phyloP scores from a whole-genome alignment of 2,329 filamentous ascomycete species.

The Botryotinia narcissicola region DNA sequence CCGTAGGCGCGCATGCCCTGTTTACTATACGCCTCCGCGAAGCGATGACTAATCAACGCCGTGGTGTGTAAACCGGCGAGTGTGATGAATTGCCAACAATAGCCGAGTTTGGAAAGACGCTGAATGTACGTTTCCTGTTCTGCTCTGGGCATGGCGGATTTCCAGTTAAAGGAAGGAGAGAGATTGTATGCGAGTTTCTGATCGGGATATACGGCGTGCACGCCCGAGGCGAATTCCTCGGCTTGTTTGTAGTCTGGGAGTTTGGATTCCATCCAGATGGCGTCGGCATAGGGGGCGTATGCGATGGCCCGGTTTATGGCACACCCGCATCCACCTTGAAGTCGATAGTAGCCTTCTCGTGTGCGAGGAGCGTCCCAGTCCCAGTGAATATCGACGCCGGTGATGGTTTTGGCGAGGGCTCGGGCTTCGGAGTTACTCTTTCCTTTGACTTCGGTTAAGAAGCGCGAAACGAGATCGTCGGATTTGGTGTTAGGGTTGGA shows the following conservation, averaged over 20 bases:
- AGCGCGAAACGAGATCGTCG: slow-evolving; percentile 59
- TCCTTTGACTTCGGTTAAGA: slow-evolving; percentile 66
- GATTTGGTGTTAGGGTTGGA: slow-evolving; percentile 58
- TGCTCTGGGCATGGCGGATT: slow-evolving; percentile 83
- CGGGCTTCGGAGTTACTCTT: slow-evolving; percentile 84
- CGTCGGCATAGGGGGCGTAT: slow-evolving; percentile 89
- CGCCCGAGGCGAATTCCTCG: slow-evolving; percentile 86
- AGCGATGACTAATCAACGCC: slow-evolving; percentile 85
- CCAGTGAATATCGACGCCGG: slow-evolving; percentile 81
- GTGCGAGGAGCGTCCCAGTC: slow-evolving; percentile 95
- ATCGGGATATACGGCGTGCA: slow-evolving; percentile 92
- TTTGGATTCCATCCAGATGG: slow-evolving; percentile 99
- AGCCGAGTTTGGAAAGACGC: slow-evolving; percentile 80
- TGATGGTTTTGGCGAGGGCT: slow-evolving; percentile 71
- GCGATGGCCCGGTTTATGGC: slow-evolving; percentile 87
- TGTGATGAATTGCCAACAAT: slow-evolving; percentile 99
- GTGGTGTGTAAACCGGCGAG: slow-evolving; percentile 94
- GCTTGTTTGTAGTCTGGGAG: slow-evolving; percentile 89
- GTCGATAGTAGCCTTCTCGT: slow-evolving; percentile 90
- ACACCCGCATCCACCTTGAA: slow-evolving; percentile 87
- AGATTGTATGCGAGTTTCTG: slow-evolving; percentile 99
- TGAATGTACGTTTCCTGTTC: slow-evolving; percentile 98
- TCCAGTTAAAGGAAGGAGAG: slow-evolving; percentile 99
- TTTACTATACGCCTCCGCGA: slow-evolving; percentile 76
- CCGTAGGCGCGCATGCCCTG: slow-evolving; percentile 95